Base-by-base conservation (phyloP, 129 eudicot genomes). In the Lonicera japonica region DNA sequence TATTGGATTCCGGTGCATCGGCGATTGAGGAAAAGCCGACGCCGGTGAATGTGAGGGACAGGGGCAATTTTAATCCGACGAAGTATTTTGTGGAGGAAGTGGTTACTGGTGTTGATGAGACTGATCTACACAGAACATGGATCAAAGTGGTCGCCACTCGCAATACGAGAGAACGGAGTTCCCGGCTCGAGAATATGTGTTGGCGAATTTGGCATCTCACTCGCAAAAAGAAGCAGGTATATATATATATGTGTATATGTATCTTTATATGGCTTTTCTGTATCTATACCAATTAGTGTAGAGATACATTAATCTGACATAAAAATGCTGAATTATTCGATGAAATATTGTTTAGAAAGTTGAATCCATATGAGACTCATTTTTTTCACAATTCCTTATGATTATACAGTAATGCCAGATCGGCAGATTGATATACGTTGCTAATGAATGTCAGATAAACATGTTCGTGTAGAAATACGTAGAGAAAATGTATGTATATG, bases 171-270 rank as follows among this genome's bases (percentile, higher is more conserved):
- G 95, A 89, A 65, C 34, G 95, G 57, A 89, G 91, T 70, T 86
- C 97, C 2, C 66, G 97, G 15, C 86, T 89, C 60, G 95, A 86
- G 68, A 89, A 89, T 20, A 89, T 89, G 97, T 89, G 97, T 64
- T 89, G 97, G 97, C 88, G 97, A 21, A 89, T 89, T 43, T 89
- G 97, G 95, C 95, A 83, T 72, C 97, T 89, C 66, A 72, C 97
- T 25, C 95, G 97, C 77, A 89, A 89, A 70, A 86, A 83, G 68
- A 89, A 89, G 64, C 95, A 89, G 91, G 97, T 82, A 10, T 43
- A 10, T 43, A 10, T 43, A 10, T 43, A 10, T 11, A 43, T 43
- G 50, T 43, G 16, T 43, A 10, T 38, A 38, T 38, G 10, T 38
- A 38, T 38, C 43, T 43, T 0, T 45, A 34, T 21, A 18, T 17